A percentile compares a stretch with the other conserved stretches of the same genome.
Evolutionary conservation across 2,329 filamentous ascomycete species (phyloP).

Genomic region (Pestalotiopsis sp.): DNA sequence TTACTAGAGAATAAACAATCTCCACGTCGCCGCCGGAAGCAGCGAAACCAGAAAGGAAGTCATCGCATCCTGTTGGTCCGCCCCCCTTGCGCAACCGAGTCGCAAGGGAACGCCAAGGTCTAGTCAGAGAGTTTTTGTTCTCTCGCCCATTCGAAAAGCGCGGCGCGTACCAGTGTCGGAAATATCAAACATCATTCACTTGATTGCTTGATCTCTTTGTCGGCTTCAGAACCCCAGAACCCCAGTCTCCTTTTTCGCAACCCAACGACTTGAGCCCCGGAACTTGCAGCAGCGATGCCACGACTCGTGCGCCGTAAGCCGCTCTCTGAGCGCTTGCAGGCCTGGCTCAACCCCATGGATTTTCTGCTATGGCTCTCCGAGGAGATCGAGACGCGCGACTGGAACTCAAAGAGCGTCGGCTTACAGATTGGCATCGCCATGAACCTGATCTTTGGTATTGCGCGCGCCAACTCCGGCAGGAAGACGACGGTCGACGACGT

Average conservation of each 20-base stretch:
- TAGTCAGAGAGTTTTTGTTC: not conserved
- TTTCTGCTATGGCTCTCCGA: constrained; percentile 89
- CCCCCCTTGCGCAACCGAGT: not conserved
- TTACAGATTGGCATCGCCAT: constrained; percentile 73
- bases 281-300: constrained; percentile 46
- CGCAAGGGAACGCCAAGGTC: not conserved
- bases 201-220: not conserved
- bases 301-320: constrained; percentile 84
- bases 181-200: not conserved
- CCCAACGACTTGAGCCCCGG: not conserved
- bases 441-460: constrained; percentile 81
- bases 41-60: not conserved
- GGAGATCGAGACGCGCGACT: constrained; percentile 87
- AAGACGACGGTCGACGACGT: constrained; percentile 72
- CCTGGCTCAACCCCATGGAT: constrained; percentile 84
- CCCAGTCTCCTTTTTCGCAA: not conserved
- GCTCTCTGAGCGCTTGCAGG: constrained; percentile 76
- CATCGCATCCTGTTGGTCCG: not conserved
- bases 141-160: not conserved
- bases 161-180: not conserved
- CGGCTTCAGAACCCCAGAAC: not conserved
- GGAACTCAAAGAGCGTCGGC: constrained; percentile 81
- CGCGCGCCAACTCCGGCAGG: constrained; percentile 72
- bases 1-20: constrained; percentile 3
- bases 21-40: constrained; percentile 6